A percentile compares a stretch with the other conserved stretches of the same genome.
These are phyloP conservation scores for Glonium stellatum DNA, from an alignment of 495 filamentous ascomycete genomes.

Conservation along the genomic window DNA sequence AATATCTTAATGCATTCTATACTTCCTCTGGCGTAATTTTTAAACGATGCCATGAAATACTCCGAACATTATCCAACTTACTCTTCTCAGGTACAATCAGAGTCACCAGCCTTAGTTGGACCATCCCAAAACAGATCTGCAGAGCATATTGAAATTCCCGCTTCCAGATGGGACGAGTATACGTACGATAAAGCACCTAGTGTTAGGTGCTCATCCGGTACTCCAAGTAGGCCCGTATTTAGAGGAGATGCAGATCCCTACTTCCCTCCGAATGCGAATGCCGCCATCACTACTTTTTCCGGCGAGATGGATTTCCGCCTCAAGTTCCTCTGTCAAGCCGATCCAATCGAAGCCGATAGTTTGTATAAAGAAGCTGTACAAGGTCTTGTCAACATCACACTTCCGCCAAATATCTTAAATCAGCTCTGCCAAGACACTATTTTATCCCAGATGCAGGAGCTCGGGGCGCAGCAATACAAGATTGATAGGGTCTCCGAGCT, in stretches of 20 bases:
- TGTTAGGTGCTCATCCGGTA: too few species aligned
- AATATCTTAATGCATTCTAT: too few species aligned
- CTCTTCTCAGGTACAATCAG: neutral
- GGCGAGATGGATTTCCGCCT: slow-evolving; percentile 5
- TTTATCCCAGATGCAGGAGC: slow-evolving; percentile 12
- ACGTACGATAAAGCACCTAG: neutral
- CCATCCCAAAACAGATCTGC: neutral
- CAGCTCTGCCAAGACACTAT: slow-evolving; percentile 12
- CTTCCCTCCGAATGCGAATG: neutral
- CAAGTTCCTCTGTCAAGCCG: neutral
- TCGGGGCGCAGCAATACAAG: neutral
- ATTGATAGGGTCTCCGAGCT: slow-evolving; percentile 6
- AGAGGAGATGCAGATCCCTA: neutral
- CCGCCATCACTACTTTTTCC: neutral
- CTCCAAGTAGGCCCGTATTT: neutral
- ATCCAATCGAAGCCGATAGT: neutral
- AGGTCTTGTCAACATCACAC: slow-evolving; percentile 16
- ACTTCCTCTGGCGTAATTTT: too few species aligned
- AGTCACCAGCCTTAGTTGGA: neutral
- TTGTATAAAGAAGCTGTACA: slow-evolving; percentile 13
- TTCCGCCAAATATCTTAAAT: slow-evolving; percentile 13
- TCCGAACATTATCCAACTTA: too few species aligned
- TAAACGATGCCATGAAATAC: too few species aligned
- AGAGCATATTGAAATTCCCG: neutral
- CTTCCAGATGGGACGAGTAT: neutral